phyloP scores from a whole-genome alignment of 2,329 filamentous ascomycete species.

The Cladophialophora yegresii region DNA sequence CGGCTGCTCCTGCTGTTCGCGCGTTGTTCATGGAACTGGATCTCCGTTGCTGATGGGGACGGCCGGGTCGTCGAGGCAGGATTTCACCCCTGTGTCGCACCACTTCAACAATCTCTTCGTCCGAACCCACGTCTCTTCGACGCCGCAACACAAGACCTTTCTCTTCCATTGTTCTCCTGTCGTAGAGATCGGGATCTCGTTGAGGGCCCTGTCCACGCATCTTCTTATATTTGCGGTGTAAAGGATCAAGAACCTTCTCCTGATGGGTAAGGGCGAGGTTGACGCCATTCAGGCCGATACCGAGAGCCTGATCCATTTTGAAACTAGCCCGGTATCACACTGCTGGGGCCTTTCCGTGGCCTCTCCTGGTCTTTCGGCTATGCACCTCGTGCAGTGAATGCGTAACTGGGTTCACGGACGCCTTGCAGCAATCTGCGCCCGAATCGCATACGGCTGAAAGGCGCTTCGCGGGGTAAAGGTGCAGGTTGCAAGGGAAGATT shows the following conservation, averaged over 20 bases:
- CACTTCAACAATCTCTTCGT: constrained; percentile 38
- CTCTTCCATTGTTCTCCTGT: constrained; percentile 34
- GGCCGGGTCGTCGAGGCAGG: constrained; percentile 30
- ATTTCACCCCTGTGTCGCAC: constrained; percentile 35
- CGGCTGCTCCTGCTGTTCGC: constrained; percentile 21
- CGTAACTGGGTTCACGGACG: not conserved
- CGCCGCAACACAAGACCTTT: constrained; percentile 35
- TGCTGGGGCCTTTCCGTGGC: constrained; percentile 1
- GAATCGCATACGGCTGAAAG: not conserved
- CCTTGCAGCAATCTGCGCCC: constrained; percentile 20
- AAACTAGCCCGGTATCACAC: constrained; percentile 15
- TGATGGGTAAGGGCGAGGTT: constrained; percentile 32
- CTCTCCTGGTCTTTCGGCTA: not conserved
- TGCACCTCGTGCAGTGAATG: not conserved
- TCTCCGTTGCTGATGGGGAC: constrained; percentile 25
- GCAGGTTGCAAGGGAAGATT: constrained; percentile 2
- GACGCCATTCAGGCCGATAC: constrained; percentile 31
- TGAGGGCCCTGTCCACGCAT: constrained; percentile 26
- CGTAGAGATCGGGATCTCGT: constrained; percentile 29
- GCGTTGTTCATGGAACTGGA: constrained; percentile 33
- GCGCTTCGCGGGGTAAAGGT: not conserved
- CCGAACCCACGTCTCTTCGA: constrained; percentile 34
- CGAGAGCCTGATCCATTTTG: constrained; percentile 32
- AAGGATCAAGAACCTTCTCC: constrained; percentile 33
- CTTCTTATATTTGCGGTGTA: constrained; percentile 32